Evolutionary conservation across 768 basidiomycete species (phyloP).

Genomic region (Auricularia heimuer): DNA sequence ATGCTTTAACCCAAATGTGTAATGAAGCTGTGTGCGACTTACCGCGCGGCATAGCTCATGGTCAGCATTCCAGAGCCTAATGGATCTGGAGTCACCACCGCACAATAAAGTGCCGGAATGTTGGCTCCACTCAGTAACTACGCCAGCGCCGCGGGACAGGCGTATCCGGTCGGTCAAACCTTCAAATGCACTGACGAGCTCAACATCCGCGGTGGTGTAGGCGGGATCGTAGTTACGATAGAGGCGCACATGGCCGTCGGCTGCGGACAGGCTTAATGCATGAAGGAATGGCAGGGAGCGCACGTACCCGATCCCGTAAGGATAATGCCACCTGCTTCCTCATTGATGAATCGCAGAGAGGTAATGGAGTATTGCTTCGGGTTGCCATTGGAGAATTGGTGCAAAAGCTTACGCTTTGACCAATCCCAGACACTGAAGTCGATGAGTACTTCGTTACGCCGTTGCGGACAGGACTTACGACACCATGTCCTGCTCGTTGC

Average conservation of each 20-base stretch:
- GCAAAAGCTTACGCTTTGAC: slow-evolving; percentile 68
- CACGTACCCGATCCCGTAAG: slow-evolving; percentile 72
- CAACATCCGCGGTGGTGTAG: slow-evolving; percentile 53
- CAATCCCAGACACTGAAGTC: slow-evolving; percentile 85
- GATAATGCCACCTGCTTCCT: slow-evolving; percentile 87
- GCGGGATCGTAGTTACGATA: slow-evolving; percentile 85
- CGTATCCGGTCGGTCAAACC: slow-evolving; percentile 56
- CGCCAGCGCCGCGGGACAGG: slow-evolving; percentile 66
- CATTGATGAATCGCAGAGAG: slow-evolving; percentile 85
- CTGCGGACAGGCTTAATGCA: slow-evolving; percentile 27
- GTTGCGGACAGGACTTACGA: slow-evolving; percentile 36
- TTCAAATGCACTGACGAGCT: slow-evolving; percentile 91
- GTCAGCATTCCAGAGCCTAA: slow-evolving; percentile 92
- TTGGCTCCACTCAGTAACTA: slow-evolving; percentile 93
- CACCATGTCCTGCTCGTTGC: slow-evolving; percentile 80
- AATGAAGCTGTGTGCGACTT: slow-evolving; percentile 16
- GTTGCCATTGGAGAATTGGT: slow-evolving; percentile 85
- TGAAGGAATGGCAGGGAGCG: no score
- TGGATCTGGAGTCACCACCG: slow-evolving; percentile 81
- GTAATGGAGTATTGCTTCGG: slow-evolving; percentile 75
- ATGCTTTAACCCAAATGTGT: slow-evolving; percentile 1
- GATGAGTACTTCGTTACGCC: slow-evolving; percentile 5
- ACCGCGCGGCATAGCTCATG: slow-evolving; percentile 73
- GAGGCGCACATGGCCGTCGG: slow-evolving; percentile 85
- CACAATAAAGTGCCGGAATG: slow-evolving; percentile 74